Evolutionary conservation across 2,329 filamentous ascomycete species (phyloP), one percentile per base, ranked within the genome.

Genomic region (Botryotinia convoluta): DNA sequence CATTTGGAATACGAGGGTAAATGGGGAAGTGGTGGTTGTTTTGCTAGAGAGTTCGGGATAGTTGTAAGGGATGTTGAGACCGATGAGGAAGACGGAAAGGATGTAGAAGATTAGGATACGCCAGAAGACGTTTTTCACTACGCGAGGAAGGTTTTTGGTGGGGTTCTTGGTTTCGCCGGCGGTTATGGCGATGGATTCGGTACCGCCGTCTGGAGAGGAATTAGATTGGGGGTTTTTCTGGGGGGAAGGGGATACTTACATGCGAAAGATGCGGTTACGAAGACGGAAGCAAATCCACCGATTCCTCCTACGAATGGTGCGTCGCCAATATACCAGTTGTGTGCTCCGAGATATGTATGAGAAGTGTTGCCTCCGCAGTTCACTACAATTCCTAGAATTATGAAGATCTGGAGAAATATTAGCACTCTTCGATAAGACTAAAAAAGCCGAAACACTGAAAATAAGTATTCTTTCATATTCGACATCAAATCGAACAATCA

Each of bases 41-140:
- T 83, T 84, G 44, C 80, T 78, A 20, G 82, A 82, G 22, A 88
- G 83, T 14, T 77, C 79, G 0, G 84, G 84, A 75, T 84, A 86
- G 77, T 83, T 86, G 72, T 90, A 90, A 0, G 89, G 87, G 7
- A 90, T 83, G 69, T 90, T 87, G 67, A 91, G 85, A 12, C 88
- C 88, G 74, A 91, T 84, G 59, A 88, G 81, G 4, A 88, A 79
- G 63, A 88, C 82, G 0, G 86, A 87, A 9, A 88, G 79, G 72
- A 88, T 82, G 9, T 86, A 87, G n/a, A 88, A 81, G 61, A 80
- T 73, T 1, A 80, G 75, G 61, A 81, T 80, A 84, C 89, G 86
- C 88, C 88, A 91, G 78, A 91, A 90, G 64, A 90, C 88, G 71
- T 91, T 91, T 76, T 88, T 88, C 63, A 91, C 87, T 7, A 91